Conservation (phyloP, 1,139 yeast genomes). For the Kodamaea fungicola region DNA sequence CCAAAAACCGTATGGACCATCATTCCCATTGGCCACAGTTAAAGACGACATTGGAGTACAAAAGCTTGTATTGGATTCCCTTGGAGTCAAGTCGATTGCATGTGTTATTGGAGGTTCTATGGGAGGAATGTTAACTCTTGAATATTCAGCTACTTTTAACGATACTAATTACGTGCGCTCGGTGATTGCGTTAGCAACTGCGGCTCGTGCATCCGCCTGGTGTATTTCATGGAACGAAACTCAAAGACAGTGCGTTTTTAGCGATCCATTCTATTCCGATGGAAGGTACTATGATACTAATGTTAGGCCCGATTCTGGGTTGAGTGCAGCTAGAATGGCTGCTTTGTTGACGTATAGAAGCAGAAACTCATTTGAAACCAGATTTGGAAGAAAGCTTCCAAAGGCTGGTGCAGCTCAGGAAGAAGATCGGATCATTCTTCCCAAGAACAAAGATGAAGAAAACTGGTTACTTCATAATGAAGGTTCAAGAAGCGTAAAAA, state of each 20-base stretch:
- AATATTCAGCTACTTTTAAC: slow-evolving; percentile 68
- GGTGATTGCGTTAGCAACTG: slow-evolving; percentile 84
- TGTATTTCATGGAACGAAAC: slow-evolving; percentile 99
- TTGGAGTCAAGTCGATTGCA: slow-evolving; percentile 75
- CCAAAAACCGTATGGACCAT: slow-evolving; percentile 82
- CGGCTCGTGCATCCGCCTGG: slow-evolving; percentile 97
- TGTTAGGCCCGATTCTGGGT: slow-evolving; percentile 73
- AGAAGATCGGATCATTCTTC: slow-evolving; percentile 23
- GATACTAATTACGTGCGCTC: slow-evolving; percentile 68
- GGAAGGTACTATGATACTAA: slow-evolving; percentile 77
- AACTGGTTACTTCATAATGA: slow-evolving; percentile 45
- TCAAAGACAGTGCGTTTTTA: slow-evolving; percentile 90
- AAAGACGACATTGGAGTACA: slow-evolving; percentile 90
- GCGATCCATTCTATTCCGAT: slow-evolving; percentile 89
- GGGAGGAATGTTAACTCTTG: slow-evolving; percentile 98
- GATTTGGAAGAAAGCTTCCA: slow-evolving; percentile 82
- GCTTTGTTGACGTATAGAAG: slow-evolving; percentile 91
- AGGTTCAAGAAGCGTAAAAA: slow-evolving; percentile 25
- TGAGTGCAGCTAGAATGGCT: slow-evolving; percentile 97
- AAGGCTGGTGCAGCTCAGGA: slow-evolving; percentile 18
- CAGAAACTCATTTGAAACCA: slow-evolving; percentile 82
- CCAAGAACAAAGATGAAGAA: slow-evolving; percentile 44
- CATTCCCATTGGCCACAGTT: slow-evolving; percentile 87
- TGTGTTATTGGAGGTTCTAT: slow-evolving; percentile 93
- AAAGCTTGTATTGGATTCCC: slow-evolving; percentile 63